phyloP scores from a whole-genome alignment of 768 basidiomycete genomes.

The Tricholoma flavovirens region DNA sequence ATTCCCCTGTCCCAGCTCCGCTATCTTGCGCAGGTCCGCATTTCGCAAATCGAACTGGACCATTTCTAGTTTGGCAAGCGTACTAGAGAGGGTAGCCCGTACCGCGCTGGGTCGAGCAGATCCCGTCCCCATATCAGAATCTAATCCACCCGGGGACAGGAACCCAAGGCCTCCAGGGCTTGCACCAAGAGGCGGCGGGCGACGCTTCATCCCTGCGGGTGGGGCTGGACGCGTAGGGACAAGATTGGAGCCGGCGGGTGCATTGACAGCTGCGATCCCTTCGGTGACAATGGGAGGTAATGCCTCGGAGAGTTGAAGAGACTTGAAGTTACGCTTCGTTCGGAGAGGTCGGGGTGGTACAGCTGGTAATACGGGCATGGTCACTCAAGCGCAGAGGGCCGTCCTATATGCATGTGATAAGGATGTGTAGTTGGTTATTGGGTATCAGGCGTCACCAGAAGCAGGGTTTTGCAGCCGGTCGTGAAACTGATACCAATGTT shows the following conservation, averaged over 20 bases:
- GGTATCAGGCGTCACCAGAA: not conserved
- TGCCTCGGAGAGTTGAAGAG: conserved; percentile 63
- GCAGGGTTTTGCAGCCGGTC: not conserved
- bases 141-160: conserved; percentile 9
- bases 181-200: conserved; percentile 56
- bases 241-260: not conserved
- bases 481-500: not conserved
- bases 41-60: conserved; percentile 74
- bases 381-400: not conserved
- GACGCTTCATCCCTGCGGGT: conserved; percentile 56
- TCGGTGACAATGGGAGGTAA: conserved; percentile 21
- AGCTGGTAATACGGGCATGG: not conserved
- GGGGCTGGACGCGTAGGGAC: not conserved
- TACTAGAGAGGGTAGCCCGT: conserved; percentile 72
- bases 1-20: conserved; percentile 92
- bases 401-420: not conserved
- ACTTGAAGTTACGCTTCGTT: conserved; percentile 91
- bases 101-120: conserved; percentile 60
- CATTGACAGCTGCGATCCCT: not conserved
- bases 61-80: conserved; percentile 80
- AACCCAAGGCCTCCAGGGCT: conserved; percentile 28
- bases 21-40: conserved; percentile 84
- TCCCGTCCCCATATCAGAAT: conserved; percentile 10
- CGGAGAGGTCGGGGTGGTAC: conserved; percentile 38
- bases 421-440: not conserved